Evolutionary conservation across 1,139 yeast genomes (phyloP).

Genomic region (Suhomyces bribrorum): DNA sequence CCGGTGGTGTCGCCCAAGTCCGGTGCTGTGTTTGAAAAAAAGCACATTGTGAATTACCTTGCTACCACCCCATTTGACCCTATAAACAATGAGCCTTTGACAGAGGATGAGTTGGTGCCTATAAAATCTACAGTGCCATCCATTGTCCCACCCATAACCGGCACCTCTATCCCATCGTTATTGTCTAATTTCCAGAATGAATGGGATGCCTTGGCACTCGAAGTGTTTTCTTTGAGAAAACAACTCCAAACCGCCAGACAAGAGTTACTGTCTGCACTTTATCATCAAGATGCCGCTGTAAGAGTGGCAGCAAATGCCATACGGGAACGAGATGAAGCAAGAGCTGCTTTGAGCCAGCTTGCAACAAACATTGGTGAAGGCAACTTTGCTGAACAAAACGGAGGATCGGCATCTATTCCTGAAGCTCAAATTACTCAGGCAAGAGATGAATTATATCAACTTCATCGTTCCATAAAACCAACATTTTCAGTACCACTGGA

Average conservation of each 20-base stretch:
- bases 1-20: slow-evolving; percentile 82
- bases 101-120: slow-evolving; percentile 58
- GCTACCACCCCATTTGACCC: slow-evolving; percentile 76
- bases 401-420: slow-evolving; percentile 15
- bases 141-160: slow-evolving; percentile 45
- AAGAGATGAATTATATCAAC: slow-evolving; percentile 37
- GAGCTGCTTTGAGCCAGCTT: slow-evolving; percentile 54
- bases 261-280: slow-evolving; percentile 74
- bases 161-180: slow-evolving; percentile 76
- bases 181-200: slow-evolving; percentile 78
- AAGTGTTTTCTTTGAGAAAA: slow-evolving; percentile 73
- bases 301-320: slow-evolving; percentile 77
- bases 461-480: slow-evolving; percentile 46
- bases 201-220: slow-evolving; percentile 87
- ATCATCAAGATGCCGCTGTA: slow-evolving; percentile 88
- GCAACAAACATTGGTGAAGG: slow-evolving; percentile 24
- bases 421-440: slow-evolving; percentile 32
- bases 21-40: slow-evolving; percentile 68
- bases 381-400: background rate
- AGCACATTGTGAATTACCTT: slow-evolving; percentile 62
- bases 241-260: slow-evolving; percentile 66
- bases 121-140: slow-evolving; percentile 30
- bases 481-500: slow-evolving; percentile 29
- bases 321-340: slow-evolving; percentile 74
- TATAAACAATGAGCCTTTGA: slow-evolving; percentile 60